Conservation (phyloP, 108 stramenopile species). For the Aurantiochytrium sp. region DNA sequence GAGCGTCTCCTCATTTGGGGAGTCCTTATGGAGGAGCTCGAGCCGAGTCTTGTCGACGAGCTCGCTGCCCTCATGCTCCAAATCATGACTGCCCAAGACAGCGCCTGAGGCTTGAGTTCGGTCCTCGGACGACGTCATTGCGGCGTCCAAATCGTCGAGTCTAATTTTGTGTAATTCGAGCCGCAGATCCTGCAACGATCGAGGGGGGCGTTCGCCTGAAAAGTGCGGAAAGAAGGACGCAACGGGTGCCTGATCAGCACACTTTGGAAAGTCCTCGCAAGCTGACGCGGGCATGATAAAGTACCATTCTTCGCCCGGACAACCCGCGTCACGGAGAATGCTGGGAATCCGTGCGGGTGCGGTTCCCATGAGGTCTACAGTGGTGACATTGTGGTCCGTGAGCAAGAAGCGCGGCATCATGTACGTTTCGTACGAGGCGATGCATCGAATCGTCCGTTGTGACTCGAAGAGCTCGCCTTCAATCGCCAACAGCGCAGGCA, state of each 20-base stretch:
- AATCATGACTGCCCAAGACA: background rate
- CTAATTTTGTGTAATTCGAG: background rate
- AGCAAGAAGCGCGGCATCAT: background rate
- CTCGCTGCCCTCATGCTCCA: background rate
- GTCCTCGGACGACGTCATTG: no score
- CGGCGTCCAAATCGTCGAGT: background rate
- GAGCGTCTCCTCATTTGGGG: background rate
- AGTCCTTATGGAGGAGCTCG: background rate
- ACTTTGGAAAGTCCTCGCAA: background rate
- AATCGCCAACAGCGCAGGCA: background rate
- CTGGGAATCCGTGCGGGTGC: background rate
- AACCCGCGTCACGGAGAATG: background rate
- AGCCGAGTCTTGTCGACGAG: background rate
- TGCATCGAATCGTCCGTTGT: background rate
- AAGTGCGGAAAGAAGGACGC: background rate
- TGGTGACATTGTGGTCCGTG: background rate
- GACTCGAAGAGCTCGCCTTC: background rate
- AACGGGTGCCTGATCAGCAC: background rate
- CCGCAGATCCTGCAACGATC: background rate
- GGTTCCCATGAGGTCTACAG: background rate
- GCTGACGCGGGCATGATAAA: background rate
- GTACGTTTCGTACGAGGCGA: constrained; percentile 1
- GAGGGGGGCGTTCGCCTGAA: background rate
- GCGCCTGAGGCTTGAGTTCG: no score
- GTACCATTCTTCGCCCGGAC: background rate